These are phyloP conservation scores for Tuber indicum DNA, from an alignment of 495 filamentous ascomycete species.

Conservation along the genomic window DNA sequence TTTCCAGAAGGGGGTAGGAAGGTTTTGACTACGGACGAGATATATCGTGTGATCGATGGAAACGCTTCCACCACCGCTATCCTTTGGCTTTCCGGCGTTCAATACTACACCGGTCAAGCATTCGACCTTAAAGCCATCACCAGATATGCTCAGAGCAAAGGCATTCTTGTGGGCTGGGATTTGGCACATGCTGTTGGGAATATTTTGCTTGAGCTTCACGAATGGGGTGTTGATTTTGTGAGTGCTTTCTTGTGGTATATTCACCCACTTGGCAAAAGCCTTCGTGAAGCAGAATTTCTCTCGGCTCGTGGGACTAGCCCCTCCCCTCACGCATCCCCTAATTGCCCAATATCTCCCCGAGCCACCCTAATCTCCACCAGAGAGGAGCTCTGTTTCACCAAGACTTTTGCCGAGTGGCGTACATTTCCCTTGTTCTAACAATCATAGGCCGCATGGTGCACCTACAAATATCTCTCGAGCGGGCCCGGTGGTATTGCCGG, in stretches of 20 bases:
- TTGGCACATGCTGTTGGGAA: constrained; percentile 93
- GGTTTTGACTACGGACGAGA: constrained; percentile 62
- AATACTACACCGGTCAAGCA: constrained; percentile 91
- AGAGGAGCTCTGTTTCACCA: not conserved
- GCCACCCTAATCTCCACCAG: not conserved
- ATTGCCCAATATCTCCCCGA: not conserved
- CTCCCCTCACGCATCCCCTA: not conserved
- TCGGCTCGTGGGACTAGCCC: not conserved
- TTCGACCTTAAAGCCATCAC: constrained; percentile 86
- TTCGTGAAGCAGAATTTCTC: not conserved
- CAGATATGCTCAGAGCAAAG: constrained; percentile 63
- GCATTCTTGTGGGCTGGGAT: constrained; percentile 85
- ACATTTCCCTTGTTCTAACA: not conserved
- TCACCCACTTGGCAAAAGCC: not conserved
- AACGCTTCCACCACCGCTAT: constrained; percentile 72
- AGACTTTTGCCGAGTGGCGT: not conserved
- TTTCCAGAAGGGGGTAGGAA: constrained; percentile 52
- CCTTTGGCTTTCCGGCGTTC: constrained; percentile 79
- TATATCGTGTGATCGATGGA: constrained; percentile 66
- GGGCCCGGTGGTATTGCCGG: constrained; percentile 85
- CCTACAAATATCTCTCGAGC: constrained; percentile 92
- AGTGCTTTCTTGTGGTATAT: not conserved
- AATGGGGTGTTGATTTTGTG: constrained; percentile 86
- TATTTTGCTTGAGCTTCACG: constrained; percentile 71
- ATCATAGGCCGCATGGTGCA: constrained; percentile 70